Percentiles rank a stretch among this genome's conserved stretches.
phyloP scores from a whole-genome alignment of 2,329 filamentous ascomycete genomes.

The Colletotrichum sp. region DNA sequence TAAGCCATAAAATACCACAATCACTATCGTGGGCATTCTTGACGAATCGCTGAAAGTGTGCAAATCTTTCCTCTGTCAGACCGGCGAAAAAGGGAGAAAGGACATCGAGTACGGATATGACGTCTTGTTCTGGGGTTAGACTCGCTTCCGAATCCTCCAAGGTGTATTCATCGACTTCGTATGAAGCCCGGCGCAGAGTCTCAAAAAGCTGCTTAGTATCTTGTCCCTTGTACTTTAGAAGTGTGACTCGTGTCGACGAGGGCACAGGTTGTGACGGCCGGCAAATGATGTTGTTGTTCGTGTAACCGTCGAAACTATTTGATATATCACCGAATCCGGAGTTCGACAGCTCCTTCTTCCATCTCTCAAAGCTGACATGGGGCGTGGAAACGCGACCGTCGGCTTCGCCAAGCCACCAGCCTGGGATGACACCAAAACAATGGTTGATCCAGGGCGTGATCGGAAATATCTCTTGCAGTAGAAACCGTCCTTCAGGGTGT shows the following conservation, averaged over 20 bases:
- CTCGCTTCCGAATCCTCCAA: neutral
- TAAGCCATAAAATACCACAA: slow-evolving; percentile 1
- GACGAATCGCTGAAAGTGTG: slow-evolving; percentile 8
- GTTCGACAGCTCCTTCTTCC: slow-evolving; percentile 28
- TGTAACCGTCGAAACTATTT: neutral
- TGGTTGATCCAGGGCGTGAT: slow-evolving; percentile 28
- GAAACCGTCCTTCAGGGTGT: neutral
- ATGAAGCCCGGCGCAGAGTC: neutral
- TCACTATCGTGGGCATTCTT: neutral
- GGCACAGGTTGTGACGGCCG: neutral
- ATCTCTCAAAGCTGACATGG: slow-evolving; percentile 24
- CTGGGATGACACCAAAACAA: slow-evolving; percentile 31
- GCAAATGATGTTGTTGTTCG: neutral
- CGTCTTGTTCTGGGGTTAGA: slow-evolving; percentile 23
- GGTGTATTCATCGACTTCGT: neutral
- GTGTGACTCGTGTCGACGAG: neutral
- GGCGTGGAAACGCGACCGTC: slow-evolving; percentile 31
- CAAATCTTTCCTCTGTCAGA: slow-evolving; percentile 7
- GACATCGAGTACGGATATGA: slow-evolving; percentile 7
- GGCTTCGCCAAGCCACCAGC: slow-evolving; percentile 39
- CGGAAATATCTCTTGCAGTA: slow-evolving; percentile 32
- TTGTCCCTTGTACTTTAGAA: neutral
- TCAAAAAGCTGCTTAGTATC: neutral
- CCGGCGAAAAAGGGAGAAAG: neutral
- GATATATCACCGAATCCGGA: slow-evolving; percentile 28